phyloP scores from a whole-genome alignment of 352 stramenopile genomes.

The Phytopythium sindhum region DNA sequence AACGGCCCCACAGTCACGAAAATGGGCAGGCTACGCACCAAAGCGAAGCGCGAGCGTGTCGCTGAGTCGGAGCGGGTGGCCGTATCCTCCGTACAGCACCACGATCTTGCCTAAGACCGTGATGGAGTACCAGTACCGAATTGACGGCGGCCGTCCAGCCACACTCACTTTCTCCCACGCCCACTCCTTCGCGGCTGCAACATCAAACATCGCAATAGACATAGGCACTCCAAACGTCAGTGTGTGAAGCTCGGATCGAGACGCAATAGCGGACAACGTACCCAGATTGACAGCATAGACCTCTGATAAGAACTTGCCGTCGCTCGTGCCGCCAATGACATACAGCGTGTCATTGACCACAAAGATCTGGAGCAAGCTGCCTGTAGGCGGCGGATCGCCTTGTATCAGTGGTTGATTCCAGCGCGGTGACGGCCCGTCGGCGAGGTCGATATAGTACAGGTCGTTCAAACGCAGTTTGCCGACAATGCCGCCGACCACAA shows the following conservation, averaged over 20 bases:
- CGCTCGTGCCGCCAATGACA: slow-evolving; percentile 50
- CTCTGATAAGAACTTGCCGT: slow-evolving; percentile 59
- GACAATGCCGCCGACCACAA: slow-evolving; percentile 63
- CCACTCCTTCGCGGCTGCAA: slow-evolving; percentile 36
- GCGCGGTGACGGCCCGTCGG: slow-evolving; percentile 12
- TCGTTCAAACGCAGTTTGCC: slow-evolving; percentile 55
- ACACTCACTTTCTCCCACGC: slow-evolving; percentile 48
- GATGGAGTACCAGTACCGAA: slow-evolving; percentile 65
- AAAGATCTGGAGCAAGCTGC: slow-evolving; percentile 53
- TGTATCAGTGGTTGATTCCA: slow-evolving; percentile 35
- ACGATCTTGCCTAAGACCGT: slow-evolving; percentile 34
- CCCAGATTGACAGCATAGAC: slow-evolving; percentile 46
- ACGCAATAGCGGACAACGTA: slow-evolving; percentile 20
- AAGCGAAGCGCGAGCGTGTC: slow-evolving; percentile 60
- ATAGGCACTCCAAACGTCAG: slow-evolving; percentile 1
- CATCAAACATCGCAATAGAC: background rate
- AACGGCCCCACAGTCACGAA: background rate
- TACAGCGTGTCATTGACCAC: slow-evolving; percentile 45
- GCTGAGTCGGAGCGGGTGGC: slow-evolving; percentile 40
- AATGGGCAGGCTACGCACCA: slow-evolving; percentile 13
- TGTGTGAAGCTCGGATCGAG: background rate
- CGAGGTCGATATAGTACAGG: slow-evolving; percentile 40
- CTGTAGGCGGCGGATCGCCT: slow-evolving; percentile 31
- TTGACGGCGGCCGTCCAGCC: slow-evolving; percentile 40
- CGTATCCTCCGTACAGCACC: slow-evolving; percentile 56